Evolutionary conservation across 441 rosid genomes (phyloP).

Genomic region (Melastoma candidum): DNA sequence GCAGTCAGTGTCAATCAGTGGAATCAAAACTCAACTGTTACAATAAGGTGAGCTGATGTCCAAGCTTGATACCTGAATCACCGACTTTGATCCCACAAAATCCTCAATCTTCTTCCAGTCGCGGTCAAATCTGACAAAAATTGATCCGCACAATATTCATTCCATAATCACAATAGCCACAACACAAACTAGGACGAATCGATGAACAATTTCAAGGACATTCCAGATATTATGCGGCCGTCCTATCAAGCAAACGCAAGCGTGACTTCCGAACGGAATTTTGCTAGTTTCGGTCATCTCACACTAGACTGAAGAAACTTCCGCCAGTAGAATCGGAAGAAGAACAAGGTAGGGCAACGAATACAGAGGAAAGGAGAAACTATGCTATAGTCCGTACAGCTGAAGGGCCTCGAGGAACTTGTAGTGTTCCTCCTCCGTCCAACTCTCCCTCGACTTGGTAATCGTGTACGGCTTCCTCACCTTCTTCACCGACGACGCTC

Average conservation of each 20-base stretch:
- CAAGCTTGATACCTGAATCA: conserved; percentile 45
- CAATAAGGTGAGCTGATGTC: conserved; percentile 12
- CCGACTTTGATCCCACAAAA: conserved; percentile 67
- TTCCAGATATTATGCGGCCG: too few relatives aligned
- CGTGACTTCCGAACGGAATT: too few relatives aligned
- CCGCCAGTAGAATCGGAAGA: too few relatives aligned
- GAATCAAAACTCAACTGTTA: neutral
- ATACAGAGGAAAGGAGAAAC: neutral
- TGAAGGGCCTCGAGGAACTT: conserved; percentile 23
- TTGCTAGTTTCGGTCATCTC: too few relatives aligned
- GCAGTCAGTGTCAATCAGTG: conserved; percentile 9
- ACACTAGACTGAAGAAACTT: too few relatives aligned
- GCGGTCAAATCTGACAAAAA: conserved; percentile 52
- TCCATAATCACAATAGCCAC: neutral
- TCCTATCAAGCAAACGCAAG: too few relatives aligned
- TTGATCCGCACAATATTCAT: conserved; percentile 6
- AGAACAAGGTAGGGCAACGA: neutral
- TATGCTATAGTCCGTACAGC: conserved; percentile 5
- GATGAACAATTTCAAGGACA: too few relatives aligned
- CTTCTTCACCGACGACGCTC: conserved; percentile 12
- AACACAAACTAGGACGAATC: too few relatives aligned
- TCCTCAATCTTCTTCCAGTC: conserved; percentile 78
- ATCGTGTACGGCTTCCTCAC: conserved; percentile 25
- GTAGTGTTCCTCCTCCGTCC: conserved; percentile 26
- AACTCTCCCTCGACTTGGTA: conserved; percentile 25